phyloP scores from a whole-genome alignment of 352 stramenopile genomes.

The Globisporangium spinosum region DNA sequence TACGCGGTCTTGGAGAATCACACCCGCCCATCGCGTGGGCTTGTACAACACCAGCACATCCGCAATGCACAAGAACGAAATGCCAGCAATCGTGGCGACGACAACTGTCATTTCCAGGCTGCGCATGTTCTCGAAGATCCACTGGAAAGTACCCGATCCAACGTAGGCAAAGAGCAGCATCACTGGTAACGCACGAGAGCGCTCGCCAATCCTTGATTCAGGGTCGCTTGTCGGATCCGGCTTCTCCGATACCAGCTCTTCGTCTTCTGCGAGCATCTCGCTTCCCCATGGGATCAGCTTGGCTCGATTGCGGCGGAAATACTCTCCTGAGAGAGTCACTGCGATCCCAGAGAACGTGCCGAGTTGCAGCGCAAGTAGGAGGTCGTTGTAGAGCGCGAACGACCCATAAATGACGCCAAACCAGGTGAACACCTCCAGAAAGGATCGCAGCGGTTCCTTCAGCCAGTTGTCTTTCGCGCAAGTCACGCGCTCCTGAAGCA shows the following conservation, averaged over 20 bases:
- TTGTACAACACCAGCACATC: constrained; percentile 62
- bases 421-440: constrained; percentile 83
- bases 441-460: constrained; percentile 68
- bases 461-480: constrained; percentile 78
- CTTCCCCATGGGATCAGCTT: constrained; percentile 51
- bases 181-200: constrained; percentile 34
- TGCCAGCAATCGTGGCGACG: constrained; percentile 72
- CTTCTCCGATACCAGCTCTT: constrained; percentile 2
- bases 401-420: constrained; percentile 73
- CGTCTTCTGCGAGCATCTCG: constrained; percentile 8
- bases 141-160: constrained; percentile 82
- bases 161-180: constrained; percentile 86
- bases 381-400: constrained; percentile 78
- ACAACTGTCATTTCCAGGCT: constrained; percentile 79
- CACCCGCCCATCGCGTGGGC: constrained; percentile 60
- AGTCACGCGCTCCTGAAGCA: constrained; percentile 76
- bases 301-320: constrained; percentile 60
- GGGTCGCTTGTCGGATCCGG: constrained; percentile 10
- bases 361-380: constrained; percentile 74
- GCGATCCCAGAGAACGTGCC: constrained; percentile 82
- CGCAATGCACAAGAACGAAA: constrained; percentile 79
- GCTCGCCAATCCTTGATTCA: constrained; percentile 8
- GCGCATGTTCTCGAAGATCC: constrained; percentile 87
- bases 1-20: constrained; percentile 84
- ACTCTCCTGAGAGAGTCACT: constrained; percentile 73